Evolutionary conservation across 192 early-diverging fungal species (phyloP).

Genomic region (Entomortierella lignicola): DNA sequence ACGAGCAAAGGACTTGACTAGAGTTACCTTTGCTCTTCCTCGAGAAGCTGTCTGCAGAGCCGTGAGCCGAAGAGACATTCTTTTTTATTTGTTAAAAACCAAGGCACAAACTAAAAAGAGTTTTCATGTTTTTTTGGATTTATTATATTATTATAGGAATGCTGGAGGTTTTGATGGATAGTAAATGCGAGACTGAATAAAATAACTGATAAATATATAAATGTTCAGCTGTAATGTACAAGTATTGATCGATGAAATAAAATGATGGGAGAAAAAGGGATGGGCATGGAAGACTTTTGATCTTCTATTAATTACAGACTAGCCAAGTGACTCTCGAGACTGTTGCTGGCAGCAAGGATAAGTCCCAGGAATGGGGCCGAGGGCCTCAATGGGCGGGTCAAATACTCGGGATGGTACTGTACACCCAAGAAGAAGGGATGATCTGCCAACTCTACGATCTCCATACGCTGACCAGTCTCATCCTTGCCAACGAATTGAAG

Average conservation of each 20-base stretch:
- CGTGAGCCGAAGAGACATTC: slow-evolving; percentile 34
- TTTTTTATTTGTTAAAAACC: background rate
- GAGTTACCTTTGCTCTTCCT: background rate
- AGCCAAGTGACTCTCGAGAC: slow-evolving; percentile 37
- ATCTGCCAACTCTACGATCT: slow-evolving; percentile 86
- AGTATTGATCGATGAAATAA: background rate
- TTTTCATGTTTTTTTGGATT: too few relatives aligned
- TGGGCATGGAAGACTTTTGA: background rate
- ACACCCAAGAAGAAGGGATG: slow-evolving; percentile 96
- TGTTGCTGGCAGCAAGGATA: slow-evolving; percentile 84
- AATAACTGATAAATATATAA: background rate
- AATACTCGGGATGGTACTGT: slow-evolving; percentile 98
- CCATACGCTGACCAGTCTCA: slow-evolving; percentile 97
- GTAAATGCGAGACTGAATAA: background rate
- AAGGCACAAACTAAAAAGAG: too few relatives aligned
- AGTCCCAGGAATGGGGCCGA: slow-evolving; percentile 94
- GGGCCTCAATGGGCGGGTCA: slow-evolving; percentile 93
- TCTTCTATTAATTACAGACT: slow-evolving; percentile 8
- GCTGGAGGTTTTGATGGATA: background rate
- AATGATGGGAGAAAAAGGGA: too few relatives aligned
- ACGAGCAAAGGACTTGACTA: background rate
- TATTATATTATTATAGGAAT: background rate
- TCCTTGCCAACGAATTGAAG: slow-evolving; percentile 93
- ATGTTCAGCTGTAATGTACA: background rate
- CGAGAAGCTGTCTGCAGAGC: slow-evolving; percentile 2